Base-by-base conservation (phyloP, 257 asterid species). In the Solanum pimpinellifolium region DNA sequence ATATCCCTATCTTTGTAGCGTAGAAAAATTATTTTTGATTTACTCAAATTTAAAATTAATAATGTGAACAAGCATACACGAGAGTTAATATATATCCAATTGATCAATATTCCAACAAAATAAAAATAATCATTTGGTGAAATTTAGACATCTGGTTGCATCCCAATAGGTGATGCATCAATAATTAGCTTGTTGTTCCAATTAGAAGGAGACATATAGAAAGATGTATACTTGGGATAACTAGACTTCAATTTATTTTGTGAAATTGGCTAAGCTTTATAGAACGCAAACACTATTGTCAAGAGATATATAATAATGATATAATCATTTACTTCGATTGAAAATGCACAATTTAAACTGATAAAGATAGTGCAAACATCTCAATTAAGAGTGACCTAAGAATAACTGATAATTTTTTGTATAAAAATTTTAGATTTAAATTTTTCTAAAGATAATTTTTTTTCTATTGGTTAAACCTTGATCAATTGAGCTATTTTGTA, bases 401-500 rank as follows among this genome's bases (percentile, higher is more conserved):
- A 33, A 33, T 4, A 33, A 33, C 35, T 33, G 35, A 33, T 33
- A 33, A 33, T 33, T 33, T 33, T 33, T 33, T 33, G 35, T 33
- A 33, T 33, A 1, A 33, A 31, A 33, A 33, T 33, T 33, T 33
- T 33, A 33, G 35, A 33, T 33, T 33, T 33, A 33, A 33, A 33
- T 33, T 33, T 33, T 33, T 33, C 35, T 33, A 33, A 33, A 33
- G 35, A 20, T 37, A 16, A 70, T 37, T 37, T 37, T 4, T 4
- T 74, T 74, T 0, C 2, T 11, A 21, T 37, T 0, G 2, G 1
- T 0, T 74, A 37, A 39, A 4, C 4, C 6, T 37, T 74, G 52
- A 6, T 21, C 9, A 8, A 39, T 39, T 39, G 18, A 5, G 31
- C 23, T 13, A 33, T 72, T 18, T 10, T 3, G 2, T 72, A 35